Percentiles rank a stretch among this genome's conserved stretches.
Conservation (phyloP, 495 filamentous ascomycete genomes). For the Bryoglossum gracile region DNA sequence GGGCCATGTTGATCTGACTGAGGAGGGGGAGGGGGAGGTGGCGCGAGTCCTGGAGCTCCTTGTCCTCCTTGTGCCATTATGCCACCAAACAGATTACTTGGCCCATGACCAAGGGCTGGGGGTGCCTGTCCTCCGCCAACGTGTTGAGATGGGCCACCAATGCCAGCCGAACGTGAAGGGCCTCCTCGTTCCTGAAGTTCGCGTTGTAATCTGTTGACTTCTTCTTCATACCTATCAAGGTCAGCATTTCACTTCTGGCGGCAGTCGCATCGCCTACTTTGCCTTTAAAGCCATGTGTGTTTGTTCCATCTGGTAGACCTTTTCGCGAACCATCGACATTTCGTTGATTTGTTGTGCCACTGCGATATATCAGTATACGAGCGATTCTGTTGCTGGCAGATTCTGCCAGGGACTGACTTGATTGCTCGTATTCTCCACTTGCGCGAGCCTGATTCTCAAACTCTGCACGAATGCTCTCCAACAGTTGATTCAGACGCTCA, state of each 20-base stretch:
- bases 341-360: conserved; percentile 83
- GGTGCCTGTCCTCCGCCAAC: conserved; percentile 74
- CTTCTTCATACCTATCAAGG: conserved; percentile 76
- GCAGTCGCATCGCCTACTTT: conserved; percentile 55
- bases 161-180: conserved; percentile 53
- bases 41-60: conserved; percentile 77
- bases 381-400: neutral
- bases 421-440: conserved; percentile 77
- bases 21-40: conserved; percentile 59
- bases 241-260: neutral
- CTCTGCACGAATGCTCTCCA: conserved; percentile 83
- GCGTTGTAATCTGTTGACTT: conserved; percentile 73
- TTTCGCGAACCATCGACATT: conserved; percentile 85
- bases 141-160: conserved; percentile 58
- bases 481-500: conserved; percentile 77
- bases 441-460: conserved; percentile 76
- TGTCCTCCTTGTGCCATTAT: conserved; percentile 89
- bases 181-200: conserved; percentile 86
- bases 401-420: conserved; percentile 55
- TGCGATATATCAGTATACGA: conserved; percentile 32
- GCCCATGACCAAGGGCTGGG: conserved; percentile 82
- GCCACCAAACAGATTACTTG: conserved; percentile 84
- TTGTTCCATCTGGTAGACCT: conserved; percentile 86
- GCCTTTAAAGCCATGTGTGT: conserved; percentile 76
- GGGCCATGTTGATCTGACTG: conserved; percentile 46